Evolutionary conservation across 306 rosid species (phyloP).

Genomic region (Bauhinia variegata): DNA sequence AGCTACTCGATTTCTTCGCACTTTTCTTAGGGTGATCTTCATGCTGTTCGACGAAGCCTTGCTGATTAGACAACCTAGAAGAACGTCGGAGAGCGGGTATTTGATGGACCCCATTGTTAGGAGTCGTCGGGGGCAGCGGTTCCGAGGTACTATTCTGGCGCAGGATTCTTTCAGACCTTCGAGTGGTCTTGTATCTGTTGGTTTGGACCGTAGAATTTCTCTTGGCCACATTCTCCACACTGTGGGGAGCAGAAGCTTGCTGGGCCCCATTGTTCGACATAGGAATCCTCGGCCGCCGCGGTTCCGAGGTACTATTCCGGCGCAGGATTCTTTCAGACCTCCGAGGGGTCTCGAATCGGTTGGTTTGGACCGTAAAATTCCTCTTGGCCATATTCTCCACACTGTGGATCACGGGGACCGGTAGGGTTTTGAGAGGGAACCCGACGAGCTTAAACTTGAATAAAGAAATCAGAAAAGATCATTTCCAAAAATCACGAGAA

Average conservation of each 20-base stretch:
- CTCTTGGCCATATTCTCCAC: constrained; percentile 46
- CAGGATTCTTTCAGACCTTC: constrained; percentile 33
- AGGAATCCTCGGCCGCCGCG: neutral
- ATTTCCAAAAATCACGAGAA: too few species aligned
- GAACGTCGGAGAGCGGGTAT: constrained; percentile 49
- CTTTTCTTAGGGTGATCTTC: constrained; percentile 6
- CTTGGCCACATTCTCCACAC: constrained; percentile 49
- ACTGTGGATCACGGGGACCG: constrained; percentile 1
- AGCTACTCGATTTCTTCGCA: constrained; percentile 25
- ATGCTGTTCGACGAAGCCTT: neutral
- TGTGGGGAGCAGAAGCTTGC: constrained; percentile 14
- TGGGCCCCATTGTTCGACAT: constrained; percentile 32
- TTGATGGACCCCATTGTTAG: constrained; percentile 28
- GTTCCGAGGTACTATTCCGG: neutral
- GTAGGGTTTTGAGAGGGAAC: constrained; percentile 41
- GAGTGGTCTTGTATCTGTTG: neutral
- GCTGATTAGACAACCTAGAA: constrained; percentile 40
- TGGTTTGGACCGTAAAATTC: constrained; percentile 16
- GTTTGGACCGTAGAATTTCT: constrained; percentile 20
- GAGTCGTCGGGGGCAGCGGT: neutral
- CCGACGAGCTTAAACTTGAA: constrained; percentile 5
- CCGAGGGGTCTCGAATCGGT: constrained; percentile 11
- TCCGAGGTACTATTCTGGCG: neutral
- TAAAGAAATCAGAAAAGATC: neutral
- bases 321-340: constrained; percentile 28